Base-by-base conservation (phyloP, 75 land plant genomes). In the Azolla pinnata region DNA sequence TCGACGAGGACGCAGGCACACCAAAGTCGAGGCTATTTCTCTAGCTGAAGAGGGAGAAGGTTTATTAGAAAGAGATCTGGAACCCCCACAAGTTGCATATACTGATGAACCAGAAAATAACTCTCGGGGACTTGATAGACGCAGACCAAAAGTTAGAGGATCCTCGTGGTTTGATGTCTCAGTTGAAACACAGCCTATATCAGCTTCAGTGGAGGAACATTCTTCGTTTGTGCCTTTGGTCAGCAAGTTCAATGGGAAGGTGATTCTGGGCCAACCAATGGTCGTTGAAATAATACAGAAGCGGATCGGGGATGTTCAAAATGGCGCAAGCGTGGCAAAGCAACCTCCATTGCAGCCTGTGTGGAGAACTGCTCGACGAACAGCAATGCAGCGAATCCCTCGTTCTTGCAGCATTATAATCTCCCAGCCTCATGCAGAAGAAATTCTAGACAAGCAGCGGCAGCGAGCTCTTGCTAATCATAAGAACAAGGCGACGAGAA, bases 331-430 rank as follows among this genome's bases (percentile, higher is more conserved):
- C 54, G 66, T 62, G 12, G 60, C 52, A 25, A 67, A 63, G 44
- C 42, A 60, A 4, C 54, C 17, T 7, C 44, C 72, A 8, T 62
- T 59, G 35, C 71, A 65, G 42, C 78, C 80, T 10, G 80, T 75
- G 0, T 87, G 92, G 92, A 66, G 82, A 50, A 87, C 92, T 32
- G 84, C 64, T 0, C 64, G 87, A 47, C 78, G 92, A 56, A 84
- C 92, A 20, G 75, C 77, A 0, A 84, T 73, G 76, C 67, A 71
- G 54, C 62, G 92, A 24, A 67, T 87, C 4, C 84, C 82, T 38
- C 74, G 87, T 20, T 19, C 19, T 3, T 33, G 10, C 20, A n/a
- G 59, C 4, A 8, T 4, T 57, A 76, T 48, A 70, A 64, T 56
- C 57, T 50, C 31, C 49, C 60, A 9, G 18, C 64, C 40, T 4